These are phyloP conservation scores for Naegleria fowleri DNA, from an alignment of 208 protist genomes.

Conservation along the genomic window DNA sequence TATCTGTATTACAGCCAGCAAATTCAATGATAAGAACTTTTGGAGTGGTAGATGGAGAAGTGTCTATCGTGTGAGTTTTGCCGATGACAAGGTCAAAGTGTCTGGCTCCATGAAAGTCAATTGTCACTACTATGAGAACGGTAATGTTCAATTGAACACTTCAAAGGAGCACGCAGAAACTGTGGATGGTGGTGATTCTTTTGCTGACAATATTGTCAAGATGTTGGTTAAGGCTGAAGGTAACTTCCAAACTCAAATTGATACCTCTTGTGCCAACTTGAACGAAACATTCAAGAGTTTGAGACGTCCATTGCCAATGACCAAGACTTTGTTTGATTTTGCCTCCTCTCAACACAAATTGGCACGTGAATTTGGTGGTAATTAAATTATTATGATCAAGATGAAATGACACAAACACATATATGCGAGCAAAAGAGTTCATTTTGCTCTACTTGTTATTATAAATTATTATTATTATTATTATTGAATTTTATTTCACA, in stretches of 20 bases:
- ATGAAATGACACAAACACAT: too few relatives aligned
- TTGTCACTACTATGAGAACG: slow-evolving; percentile 44
- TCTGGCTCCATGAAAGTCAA: slow-evolving; percentile 29
- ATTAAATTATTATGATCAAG: neutral
- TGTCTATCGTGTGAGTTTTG: neutral
- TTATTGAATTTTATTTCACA: too few relatives aligned
- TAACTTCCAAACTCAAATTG: slow-evolving; percentile 40
- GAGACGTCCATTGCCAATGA: slow-evolving; percentile 31
- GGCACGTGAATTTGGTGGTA: neutral
- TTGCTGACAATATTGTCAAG: slow-evolving; percentile 18
- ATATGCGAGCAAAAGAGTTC: too few relatives aligned
- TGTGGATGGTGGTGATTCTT: neutral
- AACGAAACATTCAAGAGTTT: slow-evolving; percentile 36
- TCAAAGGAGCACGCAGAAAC: slow-evolving; percentile 31
- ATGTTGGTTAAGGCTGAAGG: slow-evolving; percentile 29
- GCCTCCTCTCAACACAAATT: slow-evolving; percentile 27
- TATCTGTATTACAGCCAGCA: slow-evolving; percentile 30
- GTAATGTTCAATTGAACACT: slow-evolving; percentile 41
- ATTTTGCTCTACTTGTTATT: too few relatives aligned
- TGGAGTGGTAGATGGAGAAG: slow-evolving; percentile 37
- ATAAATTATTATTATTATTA: too few relatives aligned
- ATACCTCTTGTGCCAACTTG: slow-evolving; percentile 31
- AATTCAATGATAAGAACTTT: slow-evolving; percentile 35
- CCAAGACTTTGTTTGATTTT: slow-evolving; percentile 38
- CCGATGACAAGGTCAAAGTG: slow-evolving; percentile 2